phyloP scores from a whole-genome alignment of 2,329 filamentous ascomycete genomes.

The Neodidymelliopsis sp. region DNA sequence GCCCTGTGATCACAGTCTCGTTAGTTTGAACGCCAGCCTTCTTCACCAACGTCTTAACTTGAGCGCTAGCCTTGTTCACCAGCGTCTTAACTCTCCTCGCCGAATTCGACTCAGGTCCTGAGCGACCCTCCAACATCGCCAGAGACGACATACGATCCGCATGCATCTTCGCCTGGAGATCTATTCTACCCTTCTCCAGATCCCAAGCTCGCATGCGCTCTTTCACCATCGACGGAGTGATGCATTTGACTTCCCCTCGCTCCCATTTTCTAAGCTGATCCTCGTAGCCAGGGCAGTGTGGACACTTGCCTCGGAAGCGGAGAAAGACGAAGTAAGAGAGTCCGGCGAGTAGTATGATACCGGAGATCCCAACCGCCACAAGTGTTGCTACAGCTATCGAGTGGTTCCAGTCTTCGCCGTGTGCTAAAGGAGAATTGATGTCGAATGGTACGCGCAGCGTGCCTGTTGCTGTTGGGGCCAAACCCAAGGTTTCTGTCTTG shows the following conservation, averaged over 20 bases:
- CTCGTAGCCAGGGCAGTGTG: neutral
- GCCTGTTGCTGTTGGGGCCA: too few species aligned
- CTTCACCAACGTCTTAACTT: too few species aligned
- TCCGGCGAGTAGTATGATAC: neutral
- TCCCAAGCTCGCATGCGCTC: neutral
- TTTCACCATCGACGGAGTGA: neutral
- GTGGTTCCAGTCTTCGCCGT: neutral
- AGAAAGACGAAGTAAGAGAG: constrained; percentile 3
- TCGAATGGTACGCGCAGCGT: too few species aligned
- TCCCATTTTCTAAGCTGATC: constrained; percentile 2
- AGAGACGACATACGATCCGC: neutral
- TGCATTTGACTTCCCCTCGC: neutral
- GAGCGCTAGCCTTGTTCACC: too few species aligned
- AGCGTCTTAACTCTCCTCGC: too few species aligned
- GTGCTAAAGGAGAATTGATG: neutral
- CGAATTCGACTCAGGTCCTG: too few species aligned
- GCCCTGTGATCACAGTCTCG: neutral
- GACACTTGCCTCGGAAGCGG: neutral
- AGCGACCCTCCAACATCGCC: neutral
- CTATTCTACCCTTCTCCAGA: neutral
- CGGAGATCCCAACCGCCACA: neutral
- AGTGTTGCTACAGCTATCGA: neutral
- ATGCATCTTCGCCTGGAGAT: neutral
- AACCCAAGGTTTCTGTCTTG: too few species aligned
- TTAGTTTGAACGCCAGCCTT: too few species aligned